Percentiles rank a stretch among this genome's conserved stretches.
Evolutionary conservation across 106 monocot species (phyloP).

Genomic region (Allium fistulosum): DNA sequence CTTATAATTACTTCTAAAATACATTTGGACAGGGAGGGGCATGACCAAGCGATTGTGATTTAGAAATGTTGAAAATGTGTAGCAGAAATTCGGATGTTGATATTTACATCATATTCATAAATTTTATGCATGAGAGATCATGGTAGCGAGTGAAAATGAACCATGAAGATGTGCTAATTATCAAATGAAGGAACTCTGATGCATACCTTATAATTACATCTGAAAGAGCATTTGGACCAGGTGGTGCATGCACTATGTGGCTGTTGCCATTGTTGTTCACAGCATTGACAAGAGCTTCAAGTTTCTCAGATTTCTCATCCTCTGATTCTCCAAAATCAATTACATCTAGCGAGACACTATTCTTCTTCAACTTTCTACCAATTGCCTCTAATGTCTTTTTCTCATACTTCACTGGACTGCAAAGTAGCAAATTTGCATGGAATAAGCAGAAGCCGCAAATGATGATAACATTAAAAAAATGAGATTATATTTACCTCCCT

Average conservation of each 20-base stretch:
- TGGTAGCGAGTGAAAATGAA: neutral
- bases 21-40: too few species aligned
- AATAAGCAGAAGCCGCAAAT: constrained; percentile 2
- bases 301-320: constrained; percentile 83
- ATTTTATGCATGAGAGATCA: too few species aligned
- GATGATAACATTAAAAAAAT: neutral
- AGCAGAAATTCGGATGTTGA: too few species aligned
- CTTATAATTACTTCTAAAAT: too few species aligned
- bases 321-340: constrained; percentile 92
- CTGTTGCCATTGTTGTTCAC: constrained; percentile 88
- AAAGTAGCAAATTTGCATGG: constrained; percentile 1
- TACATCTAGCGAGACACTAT: constrained; percentile 90
- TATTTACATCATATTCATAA: too few species aligned
- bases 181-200: too few species aligned
- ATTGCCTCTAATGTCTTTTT: constrained; percentile 79
- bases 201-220: constrained; percentile 86
- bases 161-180: neutral
- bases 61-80: too few species aligned
- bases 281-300: constrained; percentile 73
- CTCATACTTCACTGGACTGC: constrained; percentile 77
- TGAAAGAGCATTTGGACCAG: constrained; percentile 72
- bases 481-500: constrained; percentile 92
- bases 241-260: constrained; percentile 90
- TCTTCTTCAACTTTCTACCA: constrained; percentile 89
- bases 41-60: too few species aligned